Evolutionary conservation across 1,284 basidiomycete species (phyloP), one percentile per base, ranked within the genome.

Genomic region (Heterobasidion parviporum): DNA sequence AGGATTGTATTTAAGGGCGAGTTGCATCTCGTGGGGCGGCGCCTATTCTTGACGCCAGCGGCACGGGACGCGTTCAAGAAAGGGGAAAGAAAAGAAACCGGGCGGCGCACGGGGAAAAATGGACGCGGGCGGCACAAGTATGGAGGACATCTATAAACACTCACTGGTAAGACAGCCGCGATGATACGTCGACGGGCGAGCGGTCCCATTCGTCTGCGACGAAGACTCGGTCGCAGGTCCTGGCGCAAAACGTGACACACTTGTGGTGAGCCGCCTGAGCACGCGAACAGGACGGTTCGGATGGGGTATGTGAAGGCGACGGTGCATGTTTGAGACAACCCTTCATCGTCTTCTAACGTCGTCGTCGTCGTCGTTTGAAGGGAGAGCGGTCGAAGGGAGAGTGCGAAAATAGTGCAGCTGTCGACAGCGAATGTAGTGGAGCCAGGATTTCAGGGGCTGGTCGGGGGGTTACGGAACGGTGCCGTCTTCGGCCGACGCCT

Each of bases 131-230:
- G 46, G 44, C 56, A 53, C 45, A 54, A 52, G 32, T 52, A 49
- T 50, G 20, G 6, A 38, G 47, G 47, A 51, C 26, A 26, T 26
- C 5, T 26, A 26, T 26, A 26, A 53, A 32, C 8, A 60, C 63
- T 61, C 48, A 66, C 65, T 63, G 58, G 56, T 63, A 67, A 46
- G 60, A 62, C 44, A 68, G 58, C 53, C 64, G 61, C 14, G 64
- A 62, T 9, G 66, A 65, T 41, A 67, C 61, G 1, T 64, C 61
- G 1, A 64, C 63, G 6, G 66, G 66, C 26, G 65, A 65, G 36
- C 66, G 57, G 55, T 68, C 66, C 66, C 66, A 68, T 36, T 67
- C 66, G 54, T 68, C 66, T 32, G 66, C 66, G 18, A 63, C 56
- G 50, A 62, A 66, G 38, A 65, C 59, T 54, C 64, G 57, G 56